Conservation (phyloP, 1,284 basidiomycete species). For the Bjerkandera adusta region DNA sequence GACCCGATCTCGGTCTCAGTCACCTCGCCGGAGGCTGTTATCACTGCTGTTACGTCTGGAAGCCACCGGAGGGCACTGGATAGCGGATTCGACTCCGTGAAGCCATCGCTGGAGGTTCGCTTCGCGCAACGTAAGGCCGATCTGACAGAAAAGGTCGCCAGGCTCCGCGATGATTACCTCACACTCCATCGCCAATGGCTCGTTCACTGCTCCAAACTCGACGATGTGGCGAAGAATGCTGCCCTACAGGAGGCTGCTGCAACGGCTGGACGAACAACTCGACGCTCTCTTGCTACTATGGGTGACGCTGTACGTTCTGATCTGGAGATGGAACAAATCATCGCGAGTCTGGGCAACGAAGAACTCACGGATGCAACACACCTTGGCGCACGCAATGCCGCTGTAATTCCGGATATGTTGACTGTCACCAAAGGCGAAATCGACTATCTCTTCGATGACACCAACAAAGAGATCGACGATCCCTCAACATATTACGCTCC, state of each 20-base stretch:
- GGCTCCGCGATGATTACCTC: conserved; percentile 67
- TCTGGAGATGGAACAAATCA: conserved; percentile 96
- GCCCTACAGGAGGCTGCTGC: conserved; percentile 44
- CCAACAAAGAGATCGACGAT: conserved; percentile 79
- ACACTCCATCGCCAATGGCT: conserved; percentile 70
- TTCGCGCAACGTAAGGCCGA: conserved; percentile 52
- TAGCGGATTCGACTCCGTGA: conserved; percentile 38
- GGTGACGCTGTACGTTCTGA: conserved; percentile 94
- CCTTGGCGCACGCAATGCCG: conserved; percentile 86
- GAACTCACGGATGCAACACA: conserved; percentile 90
- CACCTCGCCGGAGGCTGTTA: conserved; percentile 34
- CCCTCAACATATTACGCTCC: conserved; percentile 79
- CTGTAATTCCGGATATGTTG: conserved; percentile 91
- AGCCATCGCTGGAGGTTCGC: conserved; percentile 48
- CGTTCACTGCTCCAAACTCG: conserved; percentile 66
- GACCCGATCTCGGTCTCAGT: conserved; percentile 22
- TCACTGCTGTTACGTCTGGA: conserved; percentile 45
- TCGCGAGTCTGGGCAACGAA: conserved; percentile 89
- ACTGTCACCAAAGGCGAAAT: conserved; percentile 62
- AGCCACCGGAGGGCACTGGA: conserved; percentile 33
- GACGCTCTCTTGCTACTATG: conserved; percentile 66
- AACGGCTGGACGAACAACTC: conserved; percentile 65
- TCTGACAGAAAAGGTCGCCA: conserved; percentile 52
- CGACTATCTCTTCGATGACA: conserved; percentile 77
- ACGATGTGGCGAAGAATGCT: conserved; percentile 40